Percentiles rank a stretch among this genome's conserved stretches.
phyloP scores from a whole-genome alignment of 331 rosid genomes.

The Phaseolus coccineus region DNA sequence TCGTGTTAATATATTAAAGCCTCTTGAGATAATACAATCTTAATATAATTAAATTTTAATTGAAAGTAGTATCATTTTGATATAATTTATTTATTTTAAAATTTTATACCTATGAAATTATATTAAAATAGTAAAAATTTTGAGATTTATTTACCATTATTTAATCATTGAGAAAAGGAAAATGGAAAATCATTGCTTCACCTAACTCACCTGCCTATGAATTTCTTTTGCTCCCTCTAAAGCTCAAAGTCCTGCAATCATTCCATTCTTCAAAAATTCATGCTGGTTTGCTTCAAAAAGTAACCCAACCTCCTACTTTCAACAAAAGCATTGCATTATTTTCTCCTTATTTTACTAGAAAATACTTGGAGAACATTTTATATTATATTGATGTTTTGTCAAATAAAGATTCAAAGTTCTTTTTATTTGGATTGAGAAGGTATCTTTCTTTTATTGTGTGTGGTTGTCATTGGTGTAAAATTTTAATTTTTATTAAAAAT shows the following conservation, averaged over 20 bases:
- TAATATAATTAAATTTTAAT: too few relatives aligned
- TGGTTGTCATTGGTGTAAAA: too few relatives aligned
- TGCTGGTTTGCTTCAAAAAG: conserved; percentile 42
- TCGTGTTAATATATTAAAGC: too few relatives aligned
- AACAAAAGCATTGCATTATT: conserved; percentile 19
- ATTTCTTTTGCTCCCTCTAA: conserved; percentile 39
- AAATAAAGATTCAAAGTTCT: neutral
- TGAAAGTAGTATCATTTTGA: too few relatives aligned
- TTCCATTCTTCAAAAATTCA: conserved; percentile 24
- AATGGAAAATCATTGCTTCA: conserved; percentile 46
- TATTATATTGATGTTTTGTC: neutral
- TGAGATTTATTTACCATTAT: too few relatives aligned
- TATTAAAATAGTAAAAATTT: too few relatives aligned
- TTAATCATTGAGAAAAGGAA: neutral
- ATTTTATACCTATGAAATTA: too few relatives aligned
- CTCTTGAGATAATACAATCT: too few relatives aligned
- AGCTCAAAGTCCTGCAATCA: conserved; percentile 25
- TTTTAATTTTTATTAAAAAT: too few relatives aligned
- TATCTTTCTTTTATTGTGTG: too few relatives aligned
- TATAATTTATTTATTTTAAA: too few relatives aligned
- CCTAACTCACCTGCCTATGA: conserved; percentile 56
- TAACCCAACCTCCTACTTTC: conserved; percentile 31
- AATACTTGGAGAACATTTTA: neutral
- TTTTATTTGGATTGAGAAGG: too few relatives aligned
- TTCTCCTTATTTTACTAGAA: conserved; percentile 3